Evolutionary conservation across 495 filamentous ascomycete genomes (phyloP), one percentile per base, ranked within the genome.

Genomic region (Aspergillus saccharolyticus): DNA sequence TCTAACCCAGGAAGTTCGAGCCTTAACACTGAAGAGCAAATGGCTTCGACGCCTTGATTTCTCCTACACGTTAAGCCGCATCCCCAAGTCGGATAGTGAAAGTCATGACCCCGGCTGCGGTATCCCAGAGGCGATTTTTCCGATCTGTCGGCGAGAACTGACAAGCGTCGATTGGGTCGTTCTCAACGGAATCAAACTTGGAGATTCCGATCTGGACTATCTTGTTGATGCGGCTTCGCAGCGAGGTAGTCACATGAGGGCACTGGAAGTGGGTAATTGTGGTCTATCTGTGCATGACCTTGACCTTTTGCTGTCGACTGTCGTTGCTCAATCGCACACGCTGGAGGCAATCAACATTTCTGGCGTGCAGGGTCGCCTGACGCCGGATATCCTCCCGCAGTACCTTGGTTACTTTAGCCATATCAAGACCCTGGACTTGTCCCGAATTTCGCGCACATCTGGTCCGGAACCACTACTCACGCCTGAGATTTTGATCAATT

Each of bases 111-210:
- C 83, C 2, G 89, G 88, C 2, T 92, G 88, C 64, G 89, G 88
- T 24, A 85, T 95, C 54, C 84, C 86, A 30, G 86, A 91, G 52
- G 90, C 89, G 16, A 74, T 96, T 5, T 85, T 90, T 64, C 87
- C 90, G 16, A 76, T 89, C 18, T 95, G 86, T 71, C 84, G 80
- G 52, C 83, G 78, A 60, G 83, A 86, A 66, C 78, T 83, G 65
- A 96, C 86, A 8, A 89, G 83, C 68, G 86, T 87, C 54, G 89
- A 85, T 69, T 96, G 85, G 83, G 83, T 97, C 46, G 82, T 82
- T 46, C 70, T 97, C 53, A 90, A 85, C 54, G 90, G 89, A 14
- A 96, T 96, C 64, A 81, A 87, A 60, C 78, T 95, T n/a, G 87
- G 86, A 39, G 88, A 94, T 47, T 83, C 83, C 1, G 91, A 95